Percentiles rank a stretch among this genome's conserved stretches.
Evolutionary conservation across 2,329 filamentous ascomycete genomes (phyloP).

Genomic region (Graphilbum sp.): DNA sequence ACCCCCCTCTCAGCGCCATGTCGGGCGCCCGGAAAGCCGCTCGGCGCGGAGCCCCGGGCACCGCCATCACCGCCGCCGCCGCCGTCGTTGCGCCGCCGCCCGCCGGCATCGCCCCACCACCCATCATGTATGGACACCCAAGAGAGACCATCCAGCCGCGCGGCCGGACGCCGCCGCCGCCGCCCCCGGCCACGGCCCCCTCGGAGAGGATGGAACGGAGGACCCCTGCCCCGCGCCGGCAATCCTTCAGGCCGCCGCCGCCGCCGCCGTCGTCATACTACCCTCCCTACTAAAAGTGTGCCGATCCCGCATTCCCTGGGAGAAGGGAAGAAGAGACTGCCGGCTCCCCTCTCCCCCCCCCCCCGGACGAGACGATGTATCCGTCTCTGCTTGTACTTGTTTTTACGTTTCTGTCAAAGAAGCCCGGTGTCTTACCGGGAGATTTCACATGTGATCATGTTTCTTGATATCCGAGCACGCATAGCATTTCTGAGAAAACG

Average conservation of each 20-base stretch:
- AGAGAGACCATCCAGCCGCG: conserved; percentile 2
- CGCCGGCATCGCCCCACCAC: background rate
- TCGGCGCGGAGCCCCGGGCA: conserved; percentile 17
- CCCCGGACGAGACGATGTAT: too few relatives aligned
- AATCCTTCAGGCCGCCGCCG: conserved; percentile 5
- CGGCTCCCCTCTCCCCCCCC: too few relatives aligned
- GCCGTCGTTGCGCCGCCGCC: conserved; percentile 11
- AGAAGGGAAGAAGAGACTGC: background rate
- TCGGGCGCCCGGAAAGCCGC: conserved; percentile 29
- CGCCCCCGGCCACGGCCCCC: background rate
- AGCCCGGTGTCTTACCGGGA: too few relatives aligned
- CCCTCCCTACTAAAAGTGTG: conserved; percentile 5
- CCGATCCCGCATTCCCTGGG: too few relatives aligned
- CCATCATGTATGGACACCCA: conserved; percentile 2
- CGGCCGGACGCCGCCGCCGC: conserved; percentile 8
- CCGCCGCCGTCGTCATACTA: conserved; percentile 6
- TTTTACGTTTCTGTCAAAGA: too few relatives aligned
- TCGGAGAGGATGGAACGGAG: conserved; percentile 3
- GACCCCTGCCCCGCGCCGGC: conserved; percentile 6
- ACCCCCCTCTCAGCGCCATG: conserved; percentile 41
- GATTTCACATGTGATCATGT: too few relatives aligned
- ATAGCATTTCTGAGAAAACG: too few relatives aligned
- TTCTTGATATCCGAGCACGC: too few relatives aligned
- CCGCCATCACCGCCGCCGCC: conserved; percentile 20
- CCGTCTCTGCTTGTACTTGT: too few relatives aligned